phyloP scores from a whole-genome alignment of 768 basidiomycete species.

The Lentinula sp. region DNA sequence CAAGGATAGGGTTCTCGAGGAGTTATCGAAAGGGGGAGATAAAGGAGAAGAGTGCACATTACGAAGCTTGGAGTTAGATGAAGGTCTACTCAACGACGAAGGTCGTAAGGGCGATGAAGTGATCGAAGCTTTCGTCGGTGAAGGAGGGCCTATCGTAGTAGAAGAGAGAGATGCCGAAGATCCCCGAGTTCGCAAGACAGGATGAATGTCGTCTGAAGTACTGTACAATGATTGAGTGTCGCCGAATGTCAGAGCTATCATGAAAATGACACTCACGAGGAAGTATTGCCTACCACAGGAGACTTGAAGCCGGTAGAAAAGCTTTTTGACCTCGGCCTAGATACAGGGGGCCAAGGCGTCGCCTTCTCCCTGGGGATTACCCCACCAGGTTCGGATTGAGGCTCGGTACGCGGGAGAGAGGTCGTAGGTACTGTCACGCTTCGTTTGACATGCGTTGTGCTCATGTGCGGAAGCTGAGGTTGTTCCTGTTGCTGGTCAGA shows the following conservation, averaged over 20 bases:
- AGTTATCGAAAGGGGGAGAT: not conserved
- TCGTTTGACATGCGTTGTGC: not conserved
- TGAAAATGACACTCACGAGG: not conserved
- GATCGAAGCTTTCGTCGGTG: not conserved
- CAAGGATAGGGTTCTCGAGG: not conserved
- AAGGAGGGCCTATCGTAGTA: not conserved
- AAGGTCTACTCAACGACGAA: conserved; percentile 6
- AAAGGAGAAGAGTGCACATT: not conserved
- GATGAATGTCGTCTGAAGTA: not conserved
- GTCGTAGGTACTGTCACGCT: not conserved
- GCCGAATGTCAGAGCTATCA: not conserved
- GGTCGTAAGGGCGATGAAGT: conserved; percentile 2
- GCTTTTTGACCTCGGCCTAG: conserved; percentile 66
- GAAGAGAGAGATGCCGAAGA: conserved; percentile 5
- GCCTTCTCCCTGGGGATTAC: conserved; percentile 58
- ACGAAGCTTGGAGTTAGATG: not conserved
- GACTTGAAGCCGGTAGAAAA: conserved; percentile 64
- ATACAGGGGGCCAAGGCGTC: conserved; percentile 44
- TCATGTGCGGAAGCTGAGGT: not conserved
- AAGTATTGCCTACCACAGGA: not conserved
- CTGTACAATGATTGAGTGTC: not conserved
- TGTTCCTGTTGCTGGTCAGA: not conserved
- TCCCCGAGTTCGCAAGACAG: conserved; percentile 24
- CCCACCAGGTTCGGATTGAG: not conserved
- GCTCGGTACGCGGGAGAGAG: not conserved